Evolutionary conservation across 2,329 filamentous ascomycete genomes (phyloP).

Genomic region (Trichoderma oligosporum): DNA sequence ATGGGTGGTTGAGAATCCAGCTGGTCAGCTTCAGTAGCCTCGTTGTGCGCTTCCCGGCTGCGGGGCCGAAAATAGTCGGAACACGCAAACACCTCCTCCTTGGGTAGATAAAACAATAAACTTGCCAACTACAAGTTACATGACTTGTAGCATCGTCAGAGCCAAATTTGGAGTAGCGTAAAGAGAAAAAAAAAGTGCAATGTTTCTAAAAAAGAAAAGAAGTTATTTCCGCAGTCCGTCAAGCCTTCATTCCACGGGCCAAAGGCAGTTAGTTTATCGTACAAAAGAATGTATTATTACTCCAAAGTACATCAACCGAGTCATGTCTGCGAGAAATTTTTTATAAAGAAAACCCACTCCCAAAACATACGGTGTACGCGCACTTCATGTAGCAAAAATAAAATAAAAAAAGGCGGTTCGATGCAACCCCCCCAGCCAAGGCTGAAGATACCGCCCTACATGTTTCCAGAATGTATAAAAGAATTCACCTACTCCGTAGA

Average conservation of each 20-base stretch:
- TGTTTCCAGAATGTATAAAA: slow-evolving; percentile 11
- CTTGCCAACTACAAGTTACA: neutral
- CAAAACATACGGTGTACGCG: neutral
- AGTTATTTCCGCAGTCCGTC: neutral
- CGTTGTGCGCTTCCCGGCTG: slow-evolving; percentile 12
- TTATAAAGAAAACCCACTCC: too few species aligned
- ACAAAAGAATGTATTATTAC: too few species aligned
- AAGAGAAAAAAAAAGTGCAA: too few species aligned
- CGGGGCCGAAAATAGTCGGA: slow-evolving; percentile 8
- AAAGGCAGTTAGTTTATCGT: too few species aligned
- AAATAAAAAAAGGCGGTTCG: neutral
- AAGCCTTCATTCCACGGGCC: too few species aligned
- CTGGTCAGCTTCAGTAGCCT: slow-evolving; percentile 8
- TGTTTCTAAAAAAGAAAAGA: slow-evolving; percentile 3
- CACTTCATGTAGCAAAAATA: neutral
- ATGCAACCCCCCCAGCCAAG: slow-evolving; percentile 4
- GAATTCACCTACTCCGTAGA: neutral
- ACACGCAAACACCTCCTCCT: neutral
- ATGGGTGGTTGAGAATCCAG: neutral
- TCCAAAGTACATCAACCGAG: too few species aligned
- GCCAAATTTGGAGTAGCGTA: too few species aligned
- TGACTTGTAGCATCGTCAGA: neutral
- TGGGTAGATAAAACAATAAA: neutral
- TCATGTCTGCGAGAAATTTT: too few species aligned
- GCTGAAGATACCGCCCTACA: slow-evolving; percentile 17